These are phyloP conservation scores for Candolleomyces aberdarensis DNA, from an alignment of 768 basidiomycete genomes.

Conservation along the genomic window DNA sequence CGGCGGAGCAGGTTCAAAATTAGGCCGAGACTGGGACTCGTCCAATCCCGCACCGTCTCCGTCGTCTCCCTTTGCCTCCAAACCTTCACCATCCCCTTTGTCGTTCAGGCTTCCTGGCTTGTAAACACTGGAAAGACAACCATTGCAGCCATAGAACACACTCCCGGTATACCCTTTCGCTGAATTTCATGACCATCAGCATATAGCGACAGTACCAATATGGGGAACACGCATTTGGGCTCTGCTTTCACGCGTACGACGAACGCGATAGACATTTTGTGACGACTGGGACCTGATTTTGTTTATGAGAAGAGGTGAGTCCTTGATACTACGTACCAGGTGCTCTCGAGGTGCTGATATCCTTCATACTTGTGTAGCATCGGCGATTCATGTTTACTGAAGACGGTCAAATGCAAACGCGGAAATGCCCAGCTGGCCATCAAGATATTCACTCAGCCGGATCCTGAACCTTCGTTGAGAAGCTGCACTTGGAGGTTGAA, in stretches of 20 bases:
- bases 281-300: constrained; percentile 74
- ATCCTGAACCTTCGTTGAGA: constrained; percentile 76
- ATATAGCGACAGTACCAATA: constrained; percentile 19
- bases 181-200: neutral
- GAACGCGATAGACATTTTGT: constrained; percentile 87
- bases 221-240: constrained; percentile 80
- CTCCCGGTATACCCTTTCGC: neutral
- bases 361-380: constrained; percentile 38
- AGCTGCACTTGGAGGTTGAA: constrained; percentile 77
- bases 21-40: too few species aligned
- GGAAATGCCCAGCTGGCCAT: constrained; percentile 80
- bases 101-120: too few species aligned
- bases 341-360: neutral
- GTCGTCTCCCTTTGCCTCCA: too few species aligned
- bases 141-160: too few species aligned
- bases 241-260: constrained; percentile 68
- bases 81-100: too few species aligned
- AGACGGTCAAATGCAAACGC: constrained; percentile 88
- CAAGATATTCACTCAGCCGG: constrained; percentile 95
- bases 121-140: too few species aligned
- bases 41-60: too few species aligned
- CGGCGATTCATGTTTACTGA: constrained; percentile 66
- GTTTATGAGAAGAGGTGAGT: constrained; percentile 89
- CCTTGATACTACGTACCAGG: neutral
- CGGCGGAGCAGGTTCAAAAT: neutral